Conservation (phyloP, 345 rosid species). For the Turritis glabra region DNA sequence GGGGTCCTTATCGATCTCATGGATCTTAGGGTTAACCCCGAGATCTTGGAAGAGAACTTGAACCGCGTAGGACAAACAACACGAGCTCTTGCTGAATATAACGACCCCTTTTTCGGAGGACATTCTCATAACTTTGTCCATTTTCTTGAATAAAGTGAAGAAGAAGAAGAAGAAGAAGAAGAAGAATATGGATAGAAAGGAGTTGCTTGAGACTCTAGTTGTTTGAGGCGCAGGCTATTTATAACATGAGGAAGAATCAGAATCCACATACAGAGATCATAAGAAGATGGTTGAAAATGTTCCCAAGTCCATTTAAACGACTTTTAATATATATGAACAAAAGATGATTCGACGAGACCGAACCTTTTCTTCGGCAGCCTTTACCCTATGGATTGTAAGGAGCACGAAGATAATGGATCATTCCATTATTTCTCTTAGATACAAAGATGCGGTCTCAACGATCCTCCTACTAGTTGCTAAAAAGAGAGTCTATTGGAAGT, state of each 20-base stretch:
- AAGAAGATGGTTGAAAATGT: conserved; percentile 22
- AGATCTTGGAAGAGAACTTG: conserved; percentile 68
- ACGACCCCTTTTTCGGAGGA: conserved; percentile 66
- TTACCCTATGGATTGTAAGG: neutral
- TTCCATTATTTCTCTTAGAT: neutral
- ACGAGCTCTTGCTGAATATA: conserved; percentile 80
- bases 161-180: conserved; percentile 12
- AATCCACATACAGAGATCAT: conserved; percentile 20
- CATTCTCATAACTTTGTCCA: conserved; percentile 66
- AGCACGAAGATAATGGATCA: neutral
- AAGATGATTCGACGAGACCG: conserved; percentile 25
- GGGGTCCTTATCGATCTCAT: conserved; percentile 73
- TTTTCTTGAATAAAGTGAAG: neutral
- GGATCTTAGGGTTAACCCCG: conserved; percentile 56
- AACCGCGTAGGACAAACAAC: conserved; percentile 74
- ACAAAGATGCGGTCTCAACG: conserved; percentile 33
- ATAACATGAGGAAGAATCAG: conserved; percentile 28
- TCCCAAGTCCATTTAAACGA: neutral
- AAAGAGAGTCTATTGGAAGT: conserved; percentile 7
- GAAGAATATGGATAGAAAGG: neutral
- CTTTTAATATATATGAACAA: conserved; percentile 13
- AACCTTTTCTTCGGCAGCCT: conserved; percentile 24
- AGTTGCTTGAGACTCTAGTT: conserved; percentile 9
- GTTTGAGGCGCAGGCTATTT: conserved; percentile 22
- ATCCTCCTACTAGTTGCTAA: conserved; percentile 27